A percentile compares a stretch with the other conserved stretches of the same genome.
These are phyloP conservation scores for Exophiala aquamarina DNA, from an alignment of 2,329 filamentous ascomycete species.

Conservation along the genomic window DNA sequence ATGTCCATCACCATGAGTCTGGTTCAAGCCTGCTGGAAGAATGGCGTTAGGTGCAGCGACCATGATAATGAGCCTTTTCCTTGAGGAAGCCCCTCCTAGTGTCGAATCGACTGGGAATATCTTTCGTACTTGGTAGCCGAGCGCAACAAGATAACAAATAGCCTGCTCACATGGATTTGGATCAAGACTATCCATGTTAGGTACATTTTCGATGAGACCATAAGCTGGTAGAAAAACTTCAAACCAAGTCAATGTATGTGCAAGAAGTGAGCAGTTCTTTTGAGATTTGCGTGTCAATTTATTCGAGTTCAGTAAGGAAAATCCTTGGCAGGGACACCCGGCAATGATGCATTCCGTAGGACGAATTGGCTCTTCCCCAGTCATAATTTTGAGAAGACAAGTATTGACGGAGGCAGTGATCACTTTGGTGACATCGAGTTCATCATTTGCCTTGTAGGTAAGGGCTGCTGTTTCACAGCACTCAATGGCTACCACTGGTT, in stretches of 20 bases:
- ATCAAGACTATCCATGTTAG: constrained; percentile 57
- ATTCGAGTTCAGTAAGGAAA: constrained; percentile 63
- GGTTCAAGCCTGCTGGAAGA: constrained; percentile 63
- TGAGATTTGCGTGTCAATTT: constrained; percentile 57
- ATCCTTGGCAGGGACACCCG: constrained; percentile 77
- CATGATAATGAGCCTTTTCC: constrained; percentile 68
- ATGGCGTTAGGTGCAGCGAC: constrained; percentile 67
- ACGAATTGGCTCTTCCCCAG: constrained; percentile 58
- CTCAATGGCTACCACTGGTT: constrained; percentile 70
- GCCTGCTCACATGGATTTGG: constrained; percentile 72
- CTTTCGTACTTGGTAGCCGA: constrained; percentile 74
- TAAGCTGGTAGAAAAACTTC: constrained; percentile 76
- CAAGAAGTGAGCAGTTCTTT: constrained; percentile 74
- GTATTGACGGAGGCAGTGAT: constrained; percentile 73
- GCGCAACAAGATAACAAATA: constrained; percentile 68
- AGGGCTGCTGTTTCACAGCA: constrained; percentile 64
- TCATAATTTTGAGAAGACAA: constrained; percentile 57
- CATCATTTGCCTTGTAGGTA: constrained; percentile 69
- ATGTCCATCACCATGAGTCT: constrained; percentile 55
- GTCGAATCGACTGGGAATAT: constrained; percentile 69
- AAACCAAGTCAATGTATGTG: constrained; percentile 71
- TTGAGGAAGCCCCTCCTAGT: constrained; percentile 64
- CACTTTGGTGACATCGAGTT: constrained; percentile 44
- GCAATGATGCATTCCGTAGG: constrained; percentile 69
- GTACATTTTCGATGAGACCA: constrained; percentile 75